Evolutionary conservation across 2,329 filamentous ascomycete genomes (phyloP).

Genomic region (Sodiomyces alkalinus): DNA sequence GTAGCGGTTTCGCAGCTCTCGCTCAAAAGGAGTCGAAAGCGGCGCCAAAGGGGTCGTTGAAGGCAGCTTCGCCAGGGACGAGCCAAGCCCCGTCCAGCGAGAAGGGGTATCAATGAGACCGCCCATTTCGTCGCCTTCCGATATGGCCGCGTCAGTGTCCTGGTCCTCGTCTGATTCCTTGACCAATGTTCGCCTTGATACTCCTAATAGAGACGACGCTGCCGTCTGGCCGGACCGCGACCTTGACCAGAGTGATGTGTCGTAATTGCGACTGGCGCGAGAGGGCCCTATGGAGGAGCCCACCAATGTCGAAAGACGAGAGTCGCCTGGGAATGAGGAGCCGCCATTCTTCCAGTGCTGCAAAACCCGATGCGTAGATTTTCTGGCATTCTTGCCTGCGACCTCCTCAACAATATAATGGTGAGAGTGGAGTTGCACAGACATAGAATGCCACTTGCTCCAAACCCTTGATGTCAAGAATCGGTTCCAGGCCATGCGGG

Average conservation of each 20-base stretch:
- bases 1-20: slow-evolving; percentile 14
- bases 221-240: slow-evolving; percentile 2
- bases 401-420: slow-evolving; percentile 7
- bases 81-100: slow-evolving; percentile 27
- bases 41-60: slow-evolving; percentile 28
- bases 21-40: slow-evolving; percentile 26
- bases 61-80: slow-evolving; percentile 20
- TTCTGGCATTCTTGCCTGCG: slow-evolving; percentile 6
- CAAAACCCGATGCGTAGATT: slow-evolving; percentile 4
- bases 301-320: slow-evolving; percentile 1
- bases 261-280: slow-evolving; percentile 1
- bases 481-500: slow-evolving; percentile 2
- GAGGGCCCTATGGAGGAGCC: slow-evolving; percentile 3
- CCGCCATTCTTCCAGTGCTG: slow-evolving; percentile 5
- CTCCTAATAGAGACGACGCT: slow-evolving; percentile 2
- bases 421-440: slow-evolving; percentile 7
- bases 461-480: slow-evolving; percentile 5
- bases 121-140: slow-evolving; percentile 2
- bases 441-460: slow-evolving; percentile 7
- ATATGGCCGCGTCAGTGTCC: slow-evolving; percentile 1
- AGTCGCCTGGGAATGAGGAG: not conserved
- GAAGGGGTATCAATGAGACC: slow-evolving; percentile 24
- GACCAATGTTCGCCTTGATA: slow-evolving; percentile 2
- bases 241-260: slow-evolving; percentile 4
- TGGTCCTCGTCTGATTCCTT: slow-evolving; percentile 5